A percentile compares a stretch with the other conserved stretches of the same genome.
phyloP scores from a whole-genome alignment of 306 rosid genomes.

The Canavalia gladiata region DNA sequence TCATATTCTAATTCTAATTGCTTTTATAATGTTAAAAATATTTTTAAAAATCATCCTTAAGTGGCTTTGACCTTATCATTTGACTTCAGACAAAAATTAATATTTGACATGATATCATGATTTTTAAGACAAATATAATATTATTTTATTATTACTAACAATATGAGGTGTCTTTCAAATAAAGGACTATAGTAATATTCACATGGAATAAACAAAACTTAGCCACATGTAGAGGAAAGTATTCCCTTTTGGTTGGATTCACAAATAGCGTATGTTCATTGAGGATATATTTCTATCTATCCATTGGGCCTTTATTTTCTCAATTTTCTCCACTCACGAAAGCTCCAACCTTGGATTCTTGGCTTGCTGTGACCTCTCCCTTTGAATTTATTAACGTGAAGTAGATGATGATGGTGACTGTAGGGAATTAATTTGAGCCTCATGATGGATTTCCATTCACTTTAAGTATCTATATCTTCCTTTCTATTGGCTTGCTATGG shows the following conservation, averaged over 20 bases:
- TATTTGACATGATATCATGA: no score
- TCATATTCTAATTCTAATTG: neutral
- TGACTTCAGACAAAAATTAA: neutral
- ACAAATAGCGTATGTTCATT: no score
- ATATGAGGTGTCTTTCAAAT: no score
- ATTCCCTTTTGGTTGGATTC: no score
- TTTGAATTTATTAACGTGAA: neutral
- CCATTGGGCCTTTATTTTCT: no score
- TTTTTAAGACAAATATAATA: no score
- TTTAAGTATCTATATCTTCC: neutral
- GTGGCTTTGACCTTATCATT: neutral
- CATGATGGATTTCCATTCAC: neutral
- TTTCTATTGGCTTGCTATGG: neutral
- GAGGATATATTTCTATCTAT: no score
- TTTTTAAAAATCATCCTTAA: neutral
- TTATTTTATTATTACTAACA: no score
- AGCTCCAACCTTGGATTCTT: constrained; percentile 12
- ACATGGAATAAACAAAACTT: no score
- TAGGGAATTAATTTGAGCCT: neutral
- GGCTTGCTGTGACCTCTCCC: neutral
- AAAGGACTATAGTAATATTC: no score
- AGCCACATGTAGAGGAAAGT: no score
- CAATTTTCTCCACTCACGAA: constrained; percentile 9
- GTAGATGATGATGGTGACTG: neutral
- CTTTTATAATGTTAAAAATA: neutral